Base-by-base conservation (phyloP, 1,284 basidiomycete genomes). In the Malassezia obtusa region DNA sequence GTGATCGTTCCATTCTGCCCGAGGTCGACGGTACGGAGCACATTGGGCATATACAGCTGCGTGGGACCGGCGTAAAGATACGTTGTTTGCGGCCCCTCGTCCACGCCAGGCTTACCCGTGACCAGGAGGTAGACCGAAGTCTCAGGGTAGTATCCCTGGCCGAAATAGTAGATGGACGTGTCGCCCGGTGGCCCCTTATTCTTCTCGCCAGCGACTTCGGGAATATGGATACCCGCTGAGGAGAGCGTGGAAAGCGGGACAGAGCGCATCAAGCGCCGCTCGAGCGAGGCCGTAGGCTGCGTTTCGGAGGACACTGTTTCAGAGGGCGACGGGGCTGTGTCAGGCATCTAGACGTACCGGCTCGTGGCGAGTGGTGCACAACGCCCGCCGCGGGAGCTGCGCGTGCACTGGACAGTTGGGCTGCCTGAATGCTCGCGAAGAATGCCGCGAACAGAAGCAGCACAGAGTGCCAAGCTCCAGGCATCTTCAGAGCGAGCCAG, bases 121-220 rank as follows among this genome's bases (percentile, higher is more conserved):
- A 55, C 28, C 7, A 56, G 24, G 10, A 44, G 43, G 31, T 49
- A 56, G 7, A 56, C 45, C 6, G 53, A 36, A 7, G 53, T 41
- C 24, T 50, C 25, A 3, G 49, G 10, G 26, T 31, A 17, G 45
- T 38, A 40, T 19, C 53, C 53, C 12, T 24, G 17, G 36, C 53
- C 53, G 5, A 25, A 21, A 17, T 56, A 56, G 24, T 45, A 39
- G 6, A 56, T 25, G 11, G 33, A 45, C 35, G 49, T 50, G 24
- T 47, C 22, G 21, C 19, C 45, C 4, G 28, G 40, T 11, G 7
- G 21, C 9, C 21, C 21, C 9, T 28, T 4, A 14, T 37, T 8
- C 28, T 10, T 21, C 12, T 44, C 33, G n/a, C 43, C 43, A 4
- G n/a, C 9, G 11, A 52, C 25, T 17, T n/a, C 24, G n/a, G 47